Evolutionary conservation across 176 grass and related monocot genomes (phyloP).

Genomic region (Carex littledalei): DNA sequence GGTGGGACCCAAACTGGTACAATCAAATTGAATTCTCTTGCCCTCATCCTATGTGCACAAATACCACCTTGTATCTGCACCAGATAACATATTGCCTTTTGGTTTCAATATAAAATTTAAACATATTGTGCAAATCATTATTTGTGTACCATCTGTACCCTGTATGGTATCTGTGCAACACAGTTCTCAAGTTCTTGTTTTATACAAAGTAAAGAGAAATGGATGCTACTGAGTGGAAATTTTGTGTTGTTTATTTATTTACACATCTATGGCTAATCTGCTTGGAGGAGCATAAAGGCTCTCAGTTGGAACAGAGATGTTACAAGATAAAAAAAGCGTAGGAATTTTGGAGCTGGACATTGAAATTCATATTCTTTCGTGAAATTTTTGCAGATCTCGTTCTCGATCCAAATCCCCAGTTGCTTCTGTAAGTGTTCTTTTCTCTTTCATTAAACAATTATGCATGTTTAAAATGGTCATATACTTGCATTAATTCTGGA

Average conservation of each 20-base stretch:
- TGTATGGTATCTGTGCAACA: background rate
- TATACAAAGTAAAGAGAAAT: background rate
- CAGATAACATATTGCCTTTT: background rate
- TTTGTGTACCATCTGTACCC: background rate
- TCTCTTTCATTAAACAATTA: background rate
- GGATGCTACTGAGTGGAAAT: background rate
- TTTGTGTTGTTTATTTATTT: background rate
- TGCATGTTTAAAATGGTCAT: background rate
- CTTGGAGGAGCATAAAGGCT: slow-evolving; percentile 17
- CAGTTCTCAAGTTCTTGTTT: background rate
- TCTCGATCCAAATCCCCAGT: slow-evolving; percentile 16
- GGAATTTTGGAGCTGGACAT: background rate
- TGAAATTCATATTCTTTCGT: slow-evolving; percentile 15
- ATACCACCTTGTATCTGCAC: background rate
- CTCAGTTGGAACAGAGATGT: background rate
- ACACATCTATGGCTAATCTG: slow-evolving; percentile 4
- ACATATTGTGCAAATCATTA: background rate
- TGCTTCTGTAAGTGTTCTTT: slow-evolving; percentile 8
- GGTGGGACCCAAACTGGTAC: slow-evolving; percentile 5
- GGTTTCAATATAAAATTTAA: background rate
- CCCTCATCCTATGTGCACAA: background rate
- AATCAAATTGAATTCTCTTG: slow-evolving; percentile 14
- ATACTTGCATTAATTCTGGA: background rate
- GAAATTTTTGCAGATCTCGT: slow-evolving; percentile 27
- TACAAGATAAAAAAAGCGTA: background rate